Base-by-base conservation (phyloP, 805 yeast genomes). In the Pichia californica region DNA sequence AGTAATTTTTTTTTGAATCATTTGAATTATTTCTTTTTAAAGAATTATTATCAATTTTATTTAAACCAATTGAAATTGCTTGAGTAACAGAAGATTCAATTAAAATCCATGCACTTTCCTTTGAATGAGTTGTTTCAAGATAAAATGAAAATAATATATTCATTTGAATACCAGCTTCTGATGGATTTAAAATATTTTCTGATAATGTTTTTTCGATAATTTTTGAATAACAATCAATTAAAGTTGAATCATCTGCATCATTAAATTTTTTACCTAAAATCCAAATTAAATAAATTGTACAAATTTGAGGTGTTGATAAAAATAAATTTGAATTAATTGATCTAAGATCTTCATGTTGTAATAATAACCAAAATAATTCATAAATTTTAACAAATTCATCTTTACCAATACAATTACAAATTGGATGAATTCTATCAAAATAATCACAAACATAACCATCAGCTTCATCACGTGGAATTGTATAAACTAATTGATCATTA, bases 151-250 rank as follows among this genome's bases (percentile, higher is more conserved):
- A 31, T 14, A 55, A 38, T 11, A 53, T 15, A 34, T 47, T 16
- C 30, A 52, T 47, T 21, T 52, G 47, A 10, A 55, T 44, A 13
- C 58, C 57, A 19, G 52, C 52, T n/a, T 52, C 34, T 4, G 52
- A 43, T 2, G 59, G 56, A 10, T 45, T 41, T 18, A 54, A 35
- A 10, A 50, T 21, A 31, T 49, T 44, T 10, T 50, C 49, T 5
- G 55, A 40, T 13, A 54, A 44, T 14, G 44, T 41, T 5, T 46
- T 16, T 29, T 51, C 48, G 9, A 54, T 46, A 13, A 54, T 38
- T 23, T 36, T 33, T 7, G 52, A n/a, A 37, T 43, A 49, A 7
- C 52, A 32, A 31, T 55, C 27, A n/a, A n/a, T 18, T 26, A 29
- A 27, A 2, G 36, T 11, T 14, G 13, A 14, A 27, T 31, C 29